Base-by-base conservation (phyloP, 768 basidiomycete genomes). In the Strobilomyces dryophilus region DNA sequence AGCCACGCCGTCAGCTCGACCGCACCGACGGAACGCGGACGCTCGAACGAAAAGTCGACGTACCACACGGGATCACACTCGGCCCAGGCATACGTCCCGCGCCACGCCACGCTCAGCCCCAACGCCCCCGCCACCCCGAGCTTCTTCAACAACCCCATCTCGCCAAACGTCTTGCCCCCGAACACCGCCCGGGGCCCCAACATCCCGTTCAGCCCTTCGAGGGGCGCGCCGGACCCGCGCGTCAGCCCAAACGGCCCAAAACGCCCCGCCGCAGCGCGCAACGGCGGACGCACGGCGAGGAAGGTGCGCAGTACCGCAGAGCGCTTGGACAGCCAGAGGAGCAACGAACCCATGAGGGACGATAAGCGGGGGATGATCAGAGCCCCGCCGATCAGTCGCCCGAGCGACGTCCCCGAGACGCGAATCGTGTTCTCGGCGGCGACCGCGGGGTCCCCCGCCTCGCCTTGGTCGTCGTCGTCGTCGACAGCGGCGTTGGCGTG, bases 41-140 rank as follows among this genome's bases (percentile, higher is more conserved):
- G n/a, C n/a, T n/a, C n/a, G n/a, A n/a, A n/a, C n/a, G n/a, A n/a
- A n/a, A n/a, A n/a, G n/a, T n/a, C n/a, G n/a, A n/a, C n/a, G n/a
- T n/a, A 84, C 87, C 88, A 90, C 15, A 89, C 83, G 14, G 88
- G 88, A 66, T 89, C 88, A 41, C 77, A 76, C 57, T 81, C 80
- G 5, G 78, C 74, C 81, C 85, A 86, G n/a, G 76, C 75, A 46
- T 76, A 74, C 21, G 81, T 79, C 21, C 83, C 83, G 17, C 79
- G 76, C 73, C 77, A 77, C 0, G 80, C 72, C 8, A 80, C 72
- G 32, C 74, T 72, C 57, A 82, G 60, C 0, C 78, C 73, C 47
- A 80, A 52, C 51, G 62, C 49, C 24, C 72, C 55, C 29, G 65
- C 63, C 20, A 68, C 49, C 8, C 69, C 61, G 0, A 69, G 36